Evolutionary conservation across 768 basidiomycete species (phyloP).

Genomic region (Xerocomellus intermedius): DNA sequence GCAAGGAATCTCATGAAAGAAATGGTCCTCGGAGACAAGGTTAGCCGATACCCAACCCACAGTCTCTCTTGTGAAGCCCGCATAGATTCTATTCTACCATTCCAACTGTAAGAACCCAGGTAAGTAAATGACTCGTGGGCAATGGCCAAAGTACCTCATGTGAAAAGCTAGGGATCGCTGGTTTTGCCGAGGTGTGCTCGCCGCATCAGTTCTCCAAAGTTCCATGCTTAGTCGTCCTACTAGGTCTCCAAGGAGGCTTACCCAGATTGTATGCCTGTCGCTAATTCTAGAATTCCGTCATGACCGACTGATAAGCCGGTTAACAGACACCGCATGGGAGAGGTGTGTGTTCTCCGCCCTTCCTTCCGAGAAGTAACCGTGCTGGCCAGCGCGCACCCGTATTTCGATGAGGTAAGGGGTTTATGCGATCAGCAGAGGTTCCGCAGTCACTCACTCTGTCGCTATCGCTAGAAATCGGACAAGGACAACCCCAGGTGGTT

Average conservation of each 20-base stretch:
- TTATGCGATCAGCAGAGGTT: background rate
- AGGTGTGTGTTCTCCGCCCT: conserved; percentile 43
- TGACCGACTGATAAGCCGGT: conserved; percentile 5
- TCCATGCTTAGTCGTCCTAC: conserved; percentile 28
- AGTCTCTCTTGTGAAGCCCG: background rate
- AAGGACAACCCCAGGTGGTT: conserved; percentile 80
- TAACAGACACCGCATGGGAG: conserved; percentile 87
- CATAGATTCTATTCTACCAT: conserved; percentile 80
- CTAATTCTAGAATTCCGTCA: background rate
- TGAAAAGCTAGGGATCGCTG: conserved; percentile 61
- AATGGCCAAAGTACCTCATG: conserved; percentile 4
- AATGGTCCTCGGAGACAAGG: conserved; percentile 76
- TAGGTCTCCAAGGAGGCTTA: conserved; percentile 84
- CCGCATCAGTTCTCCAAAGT: background rate
- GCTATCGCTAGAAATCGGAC: conserved; percentile 65
- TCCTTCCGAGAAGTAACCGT: conserved; percentile 7
- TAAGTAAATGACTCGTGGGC: conserved; percentile 27
- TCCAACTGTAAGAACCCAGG: conserved; percentile 85
- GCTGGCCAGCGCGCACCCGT: conserved; percentile 63
- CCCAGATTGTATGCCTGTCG: conserved; percentile 69
- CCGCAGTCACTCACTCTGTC: background rate
- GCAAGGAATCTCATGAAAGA: conserved; percentile 82
- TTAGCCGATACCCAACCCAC: conserved; percentile 25
- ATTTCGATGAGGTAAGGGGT: conserved; percentile 64
- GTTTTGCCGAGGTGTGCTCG: conserved; percentile 71